Conservation (phyloP, 768 basidiomycete species). For the Hygrocybe punicea region DNA sequence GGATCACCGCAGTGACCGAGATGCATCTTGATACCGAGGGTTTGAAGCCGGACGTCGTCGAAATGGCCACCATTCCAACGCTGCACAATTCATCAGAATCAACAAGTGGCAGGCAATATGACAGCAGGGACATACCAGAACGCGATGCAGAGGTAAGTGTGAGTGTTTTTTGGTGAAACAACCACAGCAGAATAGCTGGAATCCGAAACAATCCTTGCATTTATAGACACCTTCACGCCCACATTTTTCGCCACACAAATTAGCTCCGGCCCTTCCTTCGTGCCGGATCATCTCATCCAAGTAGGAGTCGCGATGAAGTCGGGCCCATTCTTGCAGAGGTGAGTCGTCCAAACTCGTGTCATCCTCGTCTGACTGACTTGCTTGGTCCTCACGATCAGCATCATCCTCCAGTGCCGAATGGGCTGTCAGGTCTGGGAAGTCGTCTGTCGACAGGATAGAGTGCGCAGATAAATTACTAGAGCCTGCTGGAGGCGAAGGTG, state of each 20-base stretch:
- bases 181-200: background rate
- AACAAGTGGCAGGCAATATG: background rate
- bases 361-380: background rate
- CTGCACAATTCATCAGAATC: background rate
- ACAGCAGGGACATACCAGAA: background rate
- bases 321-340: background rate
- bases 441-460: no score
- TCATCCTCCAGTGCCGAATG: background rate
- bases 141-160: conserved; percentile 5
- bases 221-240: background rate
- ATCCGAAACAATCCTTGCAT: conserved; percentile 5
- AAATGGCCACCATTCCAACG: conserved; percentile 5
- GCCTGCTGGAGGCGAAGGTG: background rate
- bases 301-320: background rate
- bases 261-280: background rate
- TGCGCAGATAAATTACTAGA: background rate
- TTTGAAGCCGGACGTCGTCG: background rate
- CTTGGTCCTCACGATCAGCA: background rate
- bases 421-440: no score
- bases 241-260: background rate
- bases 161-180: conserved; percentile 1
- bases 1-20: conserved; percentile 7
- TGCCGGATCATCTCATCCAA: conserved; percentile 5
- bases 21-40: conserved; percentile 8
- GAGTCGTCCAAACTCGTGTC: background rate